Evolutionary conservation across 2,329 filamentous ascomycete species (phyloP), one percentile per base, ranked within the genome.

Genomic region (Rhinocladiella similis): DNA sequence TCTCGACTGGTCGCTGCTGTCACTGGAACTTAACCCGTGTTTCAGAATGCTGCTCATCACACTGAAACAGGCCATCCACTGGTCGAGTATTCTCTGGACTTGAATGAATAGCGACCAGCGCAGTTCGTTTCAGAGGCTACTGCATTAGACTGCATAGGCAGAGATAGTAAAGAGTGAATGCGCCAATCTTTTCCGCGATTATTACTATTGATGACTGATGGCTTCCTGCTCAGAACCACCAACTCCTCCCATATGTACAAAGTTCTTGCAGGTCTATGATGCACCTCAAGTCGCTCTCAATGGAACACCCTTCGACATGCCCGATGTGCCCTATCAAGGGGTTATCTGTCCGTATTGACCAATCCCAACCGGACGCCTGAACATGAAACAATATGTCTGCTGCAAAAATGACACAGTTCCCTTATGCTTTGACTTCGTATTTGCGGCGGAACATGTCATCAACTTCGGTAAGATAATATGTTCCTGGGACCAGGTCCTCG

Each of bases 401-500:
- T 53, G 59, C 56, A 59, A 57, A 57, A 54, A 38, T 46, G 36
- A n/a, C 19, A 25, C 35, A 36, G 2, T 36, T 19, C 51, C 42
- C 51, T 70, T 83, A 92, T 73, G 82, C 86, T 82, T 92, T 89
- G 77, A 92, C 72, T 54, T 80, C 76, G 75, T 94, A 94, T 71
- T 83, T 83, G 68, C 90, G 84, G 78, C 88, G 86, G 86, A 90
- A 94, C 88, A 91, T 91, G 67, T 90, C 88, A 69, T 94, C 89
- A 47, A 94, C 83, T 72, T 87, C 85, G 69, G 84, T 84, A 57
- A 94, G 81, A 77, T 92, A 94, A 79, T 93, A 94, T 19, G 85
- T 85, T 57, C 85, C 87, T 57, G 82, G 75, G 59, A 72, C 70
- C 55, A 94, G 82, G 65, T 83, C 88, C 45, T 88, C 87, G 25